A percentile compares a stretch with the other conserved stretches of the same genome.
These are phyloP conservation scores for Podaxis pistillaris DNA, from an alignment of 768 basidiomycete species.

Conservation along the genomic window DNA sequence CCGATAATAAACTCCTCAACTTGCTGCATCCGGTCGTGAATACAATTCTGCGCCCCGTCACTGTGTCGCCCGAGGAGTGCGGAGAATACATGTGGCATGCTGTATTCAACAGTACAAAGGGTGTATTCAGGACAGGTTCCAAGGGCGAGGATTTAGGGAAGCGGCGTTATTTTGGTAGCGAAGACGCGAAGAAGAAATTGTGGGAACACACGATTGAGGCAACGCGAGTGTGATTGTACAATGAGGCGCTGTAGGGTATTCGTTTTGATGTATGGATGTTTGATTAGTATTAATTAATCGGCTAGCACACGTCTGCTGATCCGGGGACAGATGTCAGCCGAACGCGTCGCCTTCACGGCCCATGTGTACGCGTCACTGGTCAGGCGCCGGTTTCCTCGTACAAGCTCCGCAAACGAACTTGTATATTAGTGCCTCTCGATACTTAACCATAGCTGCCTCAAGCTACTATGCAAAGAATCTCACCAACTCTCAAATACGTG, in stretches of 20 bases:
- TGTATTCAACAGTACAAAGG: slow-evolving; percentile 24
- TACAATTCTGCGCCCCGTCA: slow-evolving; percentile 25
- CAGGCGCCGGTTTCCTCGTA: neutral
- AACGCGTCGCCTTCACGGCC: neutral
- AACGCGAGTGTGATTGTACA: neutral
- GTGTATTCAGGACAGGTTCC: slow-evolving; percentile 31
- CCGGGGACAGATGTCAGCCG: neutral
- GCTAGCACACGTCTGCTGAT: neutral
- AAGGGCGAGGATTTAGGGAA: slow-evolving; percentile 36
- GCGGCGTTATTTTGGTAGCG: slow-evolving; percentile 33
- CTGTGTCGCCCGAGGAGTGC: slow-evolving; percentile 24
- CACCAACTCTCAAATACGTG: neutral
- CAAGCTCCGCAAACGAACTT: neutral
- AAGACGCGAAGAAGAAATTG: slow-evolving; percentile 31
- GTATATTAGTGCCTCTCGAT: neutral
- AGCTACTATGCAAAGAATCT: neutral
- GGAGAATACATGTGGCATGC: slow-evolving; percentile 41
- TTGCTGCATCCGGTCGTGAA: slow-evolving; percentile 19
- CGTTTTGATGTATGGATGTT: too few relatives aligned
- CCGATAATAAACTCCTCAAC: slow-evolving; percentile 25
- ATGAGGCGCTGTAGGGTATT: neutral
- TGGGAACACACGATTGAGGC: slow-evolving; percentile 34
- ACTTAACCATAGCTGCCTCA: neutral
- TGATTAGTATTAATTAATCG: too few relatives aligned
- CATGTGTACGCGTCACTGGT: neutral